phyloP scores from a whole-genome alignment of 2,329 filamentous ascomycete species.

The Diaporthe ilicicola region DNA sequence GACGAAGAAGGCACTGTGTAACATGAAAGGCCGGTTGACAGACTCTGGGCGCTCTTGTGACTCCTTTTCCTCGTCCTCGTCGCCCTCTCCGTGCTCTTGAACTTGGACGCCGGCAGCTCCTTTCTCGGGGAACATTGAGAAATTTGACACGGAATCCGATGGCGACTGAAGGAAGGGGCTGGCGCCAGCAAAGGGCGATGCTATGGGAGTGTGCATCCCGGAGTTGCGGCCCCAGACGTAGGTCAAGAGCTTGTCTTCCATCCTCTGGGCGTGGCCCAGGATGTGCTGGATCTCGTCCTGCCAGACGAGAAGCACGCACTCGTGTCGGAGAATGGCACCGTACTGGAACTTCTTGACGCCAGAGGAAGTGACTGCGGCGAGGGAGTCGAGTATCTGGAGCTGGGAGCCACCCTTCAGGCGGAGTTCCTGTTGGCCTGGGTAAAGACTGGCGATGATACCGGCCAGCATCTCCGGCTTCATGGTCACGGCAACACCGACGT shows the following conservation, averaged over 20 bases:
- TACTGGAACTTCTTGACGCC: slow-evolving; percentile 53
- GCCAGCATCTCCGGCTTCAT: slow-evolving; percentile 57
- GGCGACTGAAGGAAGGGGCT: slow-evolving; percentile 33
- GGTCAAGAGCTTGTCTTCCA: slow-evolving; percentile 45
- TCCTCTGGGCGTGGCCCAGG: slow-evolving; percentile 46
- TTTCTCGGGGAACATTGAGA: slow-evolving; percentile 35
- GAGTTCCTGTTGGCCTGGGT: slow-evolving; percentile 52
- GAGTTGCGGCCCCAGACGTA: slow-evolving; percentile 41
- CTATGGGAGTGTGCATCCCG: slow-evolving; percentile 22
- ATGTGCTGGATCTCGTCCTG: slow-evolving; percentile 51
- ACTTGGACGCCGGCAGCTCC: slow-evolving; percentile 20
- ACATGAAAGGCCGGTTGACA: slow-evolving; percentile 49
- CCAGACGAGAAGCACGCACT: slow-evolving; percentile 53
- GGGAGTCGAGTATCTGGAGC: slow-evolving; percentile 54
- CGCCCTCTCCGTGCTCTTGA: slow-evolving; percentile 32
- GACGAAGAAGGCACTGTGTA: slow-evolving; percentile 49
- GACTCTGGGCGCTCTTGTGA: slow-evolving; percentile 45
- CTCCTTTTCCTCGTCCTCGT: slow-evolving; percentile 40
- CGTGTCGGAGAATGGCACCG: slow-evolving; percentile 51
- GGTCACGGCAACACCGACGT: slow-evolving; percentile 56
- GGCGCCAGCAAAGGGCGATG: slow-evolving; percentile 29
- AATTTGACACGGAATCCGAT: slow-evolving; percentile 34
- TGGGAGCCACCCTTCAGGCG: slow-evolving; percentile 51
- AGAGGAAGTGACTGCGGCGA: slow-evolving; percentile 47
- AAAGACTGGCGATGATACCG: slow-evolving; percentile 51